Base-by-base conservation (phyloP, 2,329 filamentous ascomycete species). In the Colletotrichum lini region DNA sequence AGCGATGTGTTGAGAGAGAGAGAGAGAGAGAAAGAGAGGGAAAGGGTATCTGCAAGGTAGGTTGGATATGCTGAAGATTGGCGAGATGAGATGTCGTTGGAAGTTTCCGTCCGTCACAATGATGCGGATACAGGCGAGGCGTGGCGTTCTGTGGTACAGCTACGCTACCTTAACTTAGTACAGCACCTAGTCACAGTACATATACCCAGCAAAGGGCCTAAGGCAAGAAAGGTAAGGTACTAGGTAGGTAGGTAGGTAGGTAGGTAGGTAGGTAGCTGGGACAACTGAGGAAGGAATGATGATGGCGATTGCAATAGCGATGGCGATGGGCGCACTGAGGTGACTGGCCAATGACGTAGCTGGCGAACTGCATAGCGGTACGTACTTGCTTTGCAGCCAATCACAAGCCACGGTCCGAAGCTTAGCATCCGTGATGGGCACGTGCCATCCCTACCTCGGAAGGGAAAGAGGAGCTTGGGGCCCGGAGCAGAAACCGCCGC, bases 321-420 rank as follows among this genome's bases (percentile, higher is more conserved):
- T 9, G 30, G 30, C 49, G 44, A 38, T 16, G 44, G n/a, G n/a
- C 45, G 45, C 26, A 35, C 44, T 15, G 5, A 42, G 42, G 62
- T 67, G 67, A 70, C 49, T 38, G 40, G 47, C 45, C 49, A 47
- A 60, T 70, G 67, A 70, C 67, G 62, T 70, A 66, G 42, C 16
- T 38, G 45, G 15, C 13, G 8, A 40, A 23, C 44, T 12, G 42
- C 2, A 3, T 0, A 3, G 23, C 15, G 21, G 54, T 57, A 57
- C 56, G 56, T 45, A n/a, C 4, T 9, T 1, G 0, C 0, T 0
- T 7, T 1, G 6, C 4, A 6, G 26, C 44, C 58, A 60, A 60
- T 49, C 18, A 16, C 2, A 60, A 8, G 13, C 9, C 44, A 18
- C 18, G 4, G 5, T 2, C 12, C 58, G 58, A 44, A 60, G 58